Conservation (phyloP, 2,329 filamentous ascomycete species). For the Hymenotorrendiella dingleyae region DNA sequence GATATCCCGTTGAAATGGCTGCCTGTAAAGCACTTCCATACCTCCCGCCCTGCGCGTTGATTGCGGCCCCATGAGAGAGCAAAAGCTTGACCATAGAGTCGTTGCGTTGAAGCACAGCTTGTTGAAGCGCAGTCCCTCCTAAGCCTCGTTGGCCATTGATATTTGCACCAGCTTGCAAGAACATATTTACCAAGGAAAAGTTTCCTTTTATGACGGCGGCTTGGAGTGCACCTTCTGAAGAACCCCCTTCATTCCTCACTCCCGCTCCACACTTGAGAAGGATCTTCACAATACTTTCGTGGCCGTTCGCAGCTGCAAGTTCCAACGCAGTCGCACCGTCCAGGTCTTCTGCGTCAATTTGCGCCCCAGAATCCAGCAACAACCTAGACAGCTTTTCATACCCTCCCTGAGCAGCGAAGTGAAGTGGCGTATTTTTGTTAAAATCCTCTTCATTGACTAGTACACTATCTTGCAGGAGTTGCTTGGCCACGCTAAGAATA, state of each 20-base stretch:
- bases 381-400: conserved; percentile 1
- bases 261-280: conserved; percentile 4
- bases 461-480: conserved; percentile 1
- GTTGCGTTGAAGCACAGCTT: background rate
- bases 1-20: conserved; percentile 1
- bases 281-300: conserved; percentile 4
- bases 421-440: conserved; percentile 7
- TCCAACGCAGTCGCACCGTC: background rate
- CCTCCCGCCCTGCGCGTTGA: conserved; percentile 10
- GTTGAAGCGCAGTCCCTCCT: conserved; percentile 3
- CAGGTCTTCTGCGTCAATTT: background rate
- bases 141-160: conserved; percentile 11
- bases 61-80: conserved; percentile 12
- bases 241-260: conserved; percentile 3
- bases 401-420: conserved; percentile 6
- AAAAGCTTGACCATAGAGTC: conserved; percentile 8
- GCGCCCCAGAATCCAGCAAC: conserved; percentile 8
- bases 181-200: background rate
- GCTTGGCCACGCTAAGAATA: background rate
- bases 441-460: conserved; percentile 4
- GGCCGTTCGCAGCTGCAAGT: conserved; percentile 13
- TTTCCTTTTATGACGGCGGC: conserved; percentile 1
- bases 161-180: conserved; percentile 10
- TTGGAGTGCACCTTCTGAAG: background rate
- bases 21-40: conserved; percentile 15